Base-by-base conservation (phyloP, 352 stramenopile species). In the Pythium aphanidermatum region DNA sequence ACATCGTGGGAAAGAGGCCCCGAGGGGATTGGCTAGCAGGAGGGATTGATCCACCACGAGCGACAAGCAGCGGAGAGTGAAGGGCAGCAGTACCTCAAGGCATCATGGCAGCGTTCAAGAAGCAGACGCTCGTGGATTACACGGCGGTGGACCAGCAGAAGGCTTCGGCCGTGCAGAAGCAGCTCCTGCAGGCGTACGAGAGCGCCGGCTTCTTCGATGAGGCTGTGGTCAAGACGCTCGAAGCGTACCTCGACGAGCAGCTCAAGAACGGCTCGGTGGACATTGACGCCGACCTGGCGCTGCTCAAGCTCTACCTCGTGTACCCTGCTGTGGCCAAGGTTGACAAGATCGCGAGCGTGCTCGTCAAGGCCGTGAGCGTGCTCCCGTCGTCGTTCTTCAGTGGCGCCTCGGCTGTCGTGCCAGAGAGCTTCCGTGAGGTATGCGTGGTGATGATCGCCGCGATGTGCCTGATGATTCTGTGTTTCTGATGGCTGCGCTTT, bases 241-340 rank as follows among this genome's bases (percentile, higher is more conserved):
- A 89, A 55, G 54, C 51, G 49, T 92, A 91, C 62, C 45, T 92
- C 37, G 63, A 61, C 27, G 82, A 94, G 66, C 79, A 94, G 73
- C 44, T 92, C 51, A 28, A 64, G 39, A 73, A 60, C 56, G 50
- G 45, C 16, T 72, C 53, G 9, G 65, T 91, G 25, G 79, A 92
- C 44, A 70, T 85, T 23, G 75, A 93, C 61, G 77, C 82, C 44
- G 67, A 83, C 55, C 58, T 93, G 50, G 75, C 74, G 54, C 70
- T 93, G 49, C 65, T 93, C 46, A 89, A 88, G 65, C 65, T 93
- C 39, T 93, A 89, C 65, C 56, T 83, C 35, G 52, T 93, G 21
- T 88, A 88, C 63, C 77, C 79, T 24, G 55, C 50, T 32, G 60
- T 65, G 34, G 37, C 55, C 9, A 78, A 86, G n/a, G 68, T 67